Percentiles rank a stretch among this genome's conserved stretches.
These are phyloP conservation scores for Candida manassasensis DNA, from an alignment of 805 yeast genomes.

Conservation along the genomic window DNA sequence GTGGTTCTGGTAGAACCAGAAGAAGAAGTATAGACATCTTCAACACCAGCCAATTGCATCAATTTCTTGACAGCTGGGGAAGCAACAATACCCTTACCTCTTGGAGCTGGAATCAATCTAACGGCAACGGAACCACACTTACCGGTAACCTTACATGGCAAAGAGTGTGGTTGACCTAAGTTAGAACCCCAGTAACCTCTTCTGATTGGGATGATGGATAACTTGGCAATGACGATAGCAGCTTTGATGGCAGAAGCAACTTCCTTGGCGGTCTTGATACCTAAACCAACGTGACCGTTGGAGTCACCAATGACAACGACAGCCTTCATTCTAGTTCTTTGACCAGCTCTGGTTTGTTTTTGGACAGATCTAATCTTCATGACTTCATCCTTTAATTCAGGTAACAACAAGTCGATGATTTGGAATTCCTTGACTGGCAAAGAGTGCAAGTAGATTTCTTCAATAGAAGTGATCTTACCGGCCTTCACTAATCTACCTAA, in stretches of 20 bases:
- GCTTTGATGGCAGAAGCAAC: slow-evolving; percentile 99
- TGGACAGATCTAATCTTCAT: slow-evolving; percentile 99
- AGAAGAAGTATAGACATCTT: slow-evolving; percentile 98
- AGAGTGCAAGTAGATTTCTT: slow-evolving; percentile 99
- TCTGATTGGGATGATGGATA: slow-evolving; percentile 98
- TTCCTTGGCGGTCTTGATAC: slow-evolving; percentile 99
- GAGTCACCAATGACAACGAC: slow-evolving; percentile 99
- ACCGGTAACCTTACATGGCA: slow-evolving; percentile 97
- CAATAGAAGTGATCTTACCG: slow-evolving; percentile 93
- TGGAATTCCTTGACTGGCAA: slow-evolving; percentile 99
- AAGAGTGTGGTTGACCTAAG: slow-evolving; percentile 99
- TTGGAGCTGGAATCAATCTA: slow-evolving; percentile 99
- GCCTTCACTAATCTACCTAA: slow-evolving; percentile 99
- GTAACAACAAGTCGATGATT: slow-evolving; percentile 94
- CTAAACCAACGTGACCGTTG: slow-evolving; percentile 99
- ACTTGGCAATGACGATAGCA: slow-evolving; percentile 98
- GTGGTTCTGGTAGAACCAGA: slow-evolving; percentile 99
- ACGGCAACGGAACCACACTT: slow-evolving; percentile 99
- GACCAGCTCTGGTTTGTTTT: slow-evolving; percentile 99
- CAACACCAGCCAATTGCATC: slow-evolving; percentile 99
- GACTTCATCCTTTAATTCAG: slow-evolving; percentile 95
- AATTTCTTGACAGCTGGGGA: slow-evolving; percentile 99
- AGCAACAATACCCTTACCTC: slow-evolving; percentile 99
- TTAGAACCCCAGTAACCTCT: slow-evolving; percentile 99
- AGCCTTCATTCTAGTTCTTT: slow-evolving; percentile 99